phyloP scores from a whole-genome alignment of 495 filamentous ascomycete species.

The Podospora sp. region DNA sequence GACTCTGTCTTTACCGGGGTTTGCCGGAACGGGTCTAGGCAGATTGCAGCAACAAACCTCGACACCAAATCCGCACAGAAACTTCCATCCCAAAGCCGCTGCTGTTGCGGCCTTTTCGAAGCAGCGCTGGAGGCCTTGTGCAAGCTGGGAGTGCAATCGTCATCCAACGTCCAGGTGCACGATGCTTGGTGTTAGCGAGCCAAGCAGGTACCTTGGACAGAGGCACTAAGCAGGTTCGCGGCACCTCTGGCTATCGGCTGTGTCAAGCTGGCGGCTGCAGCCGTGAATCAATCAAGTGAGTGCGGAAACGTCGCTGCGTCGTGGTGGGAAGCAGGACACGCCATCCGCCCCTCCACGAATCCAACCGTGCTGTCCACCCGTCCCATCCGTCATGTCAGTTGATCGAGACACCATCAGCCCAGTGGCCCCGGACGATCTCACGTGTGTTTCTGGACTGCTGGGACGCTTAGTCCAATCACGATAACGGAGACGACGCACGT shows the following conservation, averaged over 20 bases:
- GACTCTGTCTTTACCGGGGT: neutral
- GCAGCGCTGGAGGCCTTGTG: neutral
- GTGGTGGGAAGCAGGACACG: neutral
- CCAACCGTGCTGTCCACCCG: neutral
- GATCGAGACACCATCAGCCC: constrained; percentile 5
- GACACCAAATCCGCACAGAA: neutral
- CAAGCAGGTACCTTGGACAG: neutral
- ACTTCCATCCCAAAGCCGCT: neutral
- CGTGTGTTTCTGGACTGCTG: neutral
- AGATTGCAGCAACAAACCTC: neutral
- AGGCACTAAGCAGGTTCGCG: neutral
- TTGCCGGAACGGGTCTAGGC: constrained; percentile 3
- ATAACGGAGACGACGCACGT: neutral
- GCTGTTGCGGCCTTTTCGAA: neutral
- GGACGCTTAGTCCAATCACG: neutral
- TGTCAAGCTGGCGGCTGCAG: neutral
- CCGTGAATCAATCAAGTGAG: neutral
- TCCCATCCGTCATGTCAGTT: neutral
- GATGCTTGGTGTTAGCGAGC: neutral
- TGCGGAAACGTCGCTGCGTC: neutral
- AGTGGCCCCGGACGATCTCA: neutral
- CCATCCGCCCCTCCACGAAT: neutral
- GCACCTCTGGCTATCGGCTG: neutral
- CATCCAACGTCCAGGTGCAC: neutral
- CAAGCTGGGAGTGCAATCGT: neutral